Evolutionary conservation across 345 rosid genomes (phyloP).

Genomic region (Raphanus raphanistrum): DNA sequence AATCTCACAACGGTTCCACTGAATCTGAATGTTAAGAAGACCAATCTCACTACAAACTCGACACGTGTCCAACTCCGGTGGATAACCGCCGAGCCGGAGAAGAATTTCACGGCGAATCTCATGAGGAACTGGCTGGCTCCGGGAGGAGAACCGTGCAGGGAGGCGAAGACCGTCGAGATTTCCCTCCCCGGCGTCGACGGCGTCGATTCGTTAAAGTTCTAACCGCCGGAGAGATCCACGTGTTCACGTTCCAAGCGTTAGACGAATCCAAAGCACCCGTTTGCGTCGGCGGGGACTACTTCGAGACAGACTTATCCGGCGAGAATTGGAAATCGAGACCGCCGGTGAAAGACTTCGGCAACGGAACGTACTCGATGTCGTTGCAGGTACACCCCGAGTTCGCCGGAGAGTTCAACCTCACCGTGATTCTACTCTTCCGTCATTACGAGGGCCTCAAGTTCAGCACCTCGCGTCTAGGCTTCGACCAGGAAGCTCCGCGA

Average conservation of each 20-base stretch:
- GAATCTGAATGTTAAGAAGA: slow-evolving; percentile 4
- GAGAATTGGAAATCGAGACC: slow-evolving; percentile 90
- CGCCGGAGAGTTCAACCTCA: slow-evolving; percentile 65
- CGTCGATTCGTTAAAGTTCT: slow-evolving; percentile 44
- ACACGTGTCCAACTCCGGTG: slow-evolving; percentile 38
- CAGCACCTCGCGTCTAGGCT: slow-evolving; percentile 64
- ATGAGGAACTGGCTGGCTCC: slow-evolving; percentile 64
- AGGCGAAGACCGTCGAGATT: slow-evolving; percentile 56
- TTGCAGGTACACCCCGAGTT: slow-evolving; percentile 94
- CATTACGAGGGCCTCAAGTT: slow-evolving; percentile 73
- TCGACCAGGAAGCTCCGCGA: slow-evolving; percentile 52
- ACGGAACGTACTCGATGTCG: slow-evolving; percentile 70
- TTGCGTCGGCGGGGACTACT: slow-evolving; percentile 88
- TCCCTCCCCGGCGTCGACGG: slow-evolving; percentile 62
- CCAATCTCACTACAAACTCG: slow-evolving; percentile 23
- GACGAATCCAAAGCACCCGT: slow-evolving; percentile 53
- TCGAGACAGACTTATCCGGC: slow-evolving; percentile 85
- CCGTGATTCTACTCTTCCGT: slow-evolving; percentile 71
- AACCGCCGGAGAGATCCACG: slow-evolving; percentile 64
- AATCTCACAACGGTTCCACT: slow-evolving; percentile 11
- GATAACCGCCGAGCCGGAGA: slow-evolving; percentile 54
- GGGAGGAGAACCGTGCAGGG: slow-evolving; percentile 67
- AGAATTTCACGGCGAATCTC: slow-evolving; percentile 53
- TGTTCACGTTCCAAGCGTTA: slow-evolving; percentile 60
- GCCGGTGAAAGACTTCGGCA: slow-evolving; percentile 67